phyloP scores from a whole-genome alignment of 2,329 filamentous ascomycete species.

The Fusarium liriodendri region DNA sequence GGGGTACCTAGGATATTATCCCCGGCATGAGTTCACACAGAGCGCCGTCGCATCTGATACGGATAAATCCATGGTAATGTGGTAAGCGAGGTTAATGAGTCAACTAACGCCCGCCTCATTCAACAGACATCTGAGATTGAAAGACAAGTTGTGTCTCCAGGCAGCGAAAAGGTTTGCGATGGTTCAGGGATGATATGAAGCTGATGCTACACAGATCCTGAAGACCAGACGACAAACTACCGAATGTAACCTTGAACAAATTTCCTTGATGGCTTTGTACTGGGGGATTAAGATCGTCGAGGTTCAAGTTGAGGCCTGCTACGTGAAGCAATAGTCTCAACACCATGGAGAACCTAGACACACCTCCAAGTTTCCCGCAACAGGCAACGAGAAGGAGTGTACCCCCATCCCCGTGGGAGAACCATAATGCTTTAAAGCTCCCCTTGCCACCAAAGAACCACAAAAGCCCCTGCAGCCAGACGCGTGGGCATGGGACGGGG shows the following conservation, averaged over 20 bases:
- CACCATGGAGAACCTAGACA: neutral
- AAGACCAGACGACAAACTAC: neutral
- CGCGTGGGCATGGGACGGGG: neutral
- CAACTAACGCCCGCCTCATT: neutral
- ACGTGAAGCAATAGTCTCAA: neutral
- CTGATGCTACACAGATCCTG: neutral
- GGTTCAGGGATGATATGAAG: neutral
- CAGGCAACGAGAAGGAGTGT: neutral
- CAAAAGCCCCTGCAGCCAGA: neutral
- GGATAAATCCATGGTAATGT: neutral
- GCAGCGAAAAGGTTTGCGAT: neutral
- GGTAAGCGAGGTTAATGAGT: neutral
- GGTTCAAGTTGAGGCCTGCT: neutral
- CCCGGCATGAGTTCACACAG: neutral
- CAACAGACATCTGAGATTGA: neutral
- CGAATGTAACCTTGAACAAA: neutral
- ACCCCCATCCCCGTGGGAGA: neutral
- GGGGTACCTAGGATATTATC: neutral
- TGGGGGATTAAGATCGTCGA: neutral
- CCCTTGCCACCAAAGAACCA: neutral
- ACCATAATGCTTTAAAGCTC: neutral
- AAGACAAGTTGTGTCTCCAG: neutral
- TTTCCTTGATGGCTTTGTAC: neutral
- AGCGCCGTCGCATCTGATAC: neutral
- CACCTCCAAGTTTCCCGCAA: neutral